These are phyloP conservation scores for Xylaria sp. DNA, from an alignment of 2,329 filamentous ascomycete genomes.

Conservation along the genomic window DNA sequence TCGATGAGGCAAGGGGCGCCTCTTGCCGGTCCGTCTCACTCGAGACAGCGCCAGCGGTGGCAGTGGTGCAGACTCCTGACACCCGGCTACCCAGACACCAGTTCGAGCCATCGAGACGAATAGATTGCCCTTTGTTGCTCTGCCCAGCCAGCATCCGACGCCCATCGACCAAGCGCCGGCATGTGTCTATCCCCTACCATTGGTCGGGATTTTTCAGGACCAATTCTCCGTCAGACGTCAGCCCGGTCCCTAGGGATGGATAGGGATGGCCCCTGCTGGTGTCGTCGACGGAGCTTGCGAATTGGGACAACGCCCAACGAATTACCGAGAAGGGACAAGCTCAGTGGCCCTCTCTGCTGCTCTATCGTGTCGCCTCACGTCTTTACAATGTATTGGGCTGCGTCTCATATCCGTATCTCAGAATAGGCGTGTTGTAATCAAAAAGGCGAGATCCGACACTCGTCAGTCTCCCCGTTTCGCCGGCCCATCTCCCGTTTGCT, in stretches of 20 bases:
- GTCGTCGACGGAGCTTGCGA: slow-evolving; percentile 30
- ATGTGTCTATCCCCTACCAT: slow-evolving; percentile 34
- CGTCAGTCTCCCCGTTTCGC: slow-evolving; percentile 29
- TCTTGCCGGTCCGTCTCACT: slow-evolving; percentile 43
- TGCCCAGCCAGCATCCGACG: slow-evolving; percentile 24
- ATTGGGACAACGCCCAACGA: slow-evolving; percentile 31
- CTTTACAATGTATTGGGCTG: slow-evolving; percentile 7
- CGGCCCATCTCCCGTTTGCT: slow-evolving; percentile 39
- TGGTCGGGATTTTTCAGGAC: slow-evolving; percentile 43
- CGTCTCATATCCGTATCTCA: slow-evolving; percentile 17
- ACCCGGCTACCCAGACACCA: slow-evolving; percentile 25
- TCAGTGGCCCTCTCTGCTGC: slow-evolving; percentile 21
- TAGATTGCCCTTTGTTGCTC: slow-evolving; percentile 37
- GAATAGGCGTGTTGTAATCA: slow-evolving; percentile 15
- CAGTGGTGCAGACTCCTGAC: slow-evolving; percentile 9
- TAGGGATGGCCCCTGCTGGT: slow-evolving; percentile 33
- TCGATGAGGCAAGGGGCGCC: slow-evolving; percentile 15
- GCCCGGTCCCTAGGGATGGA: slow-evolving; percentile 39
- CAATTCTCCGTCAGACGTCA: slow-evolving; percentile 45
- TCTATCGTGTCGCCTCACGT: slow-evolving; percentile 17
- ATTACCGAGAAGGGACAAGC: slow-evolving; percentile 39
- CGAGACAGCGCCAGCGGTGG: slow-evolving; percentile 30
- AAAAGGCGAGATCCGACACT: slow-evolving; percentile 23
- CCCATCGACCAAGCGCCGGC: too few species aligned
- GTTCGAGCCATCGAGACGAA: slow-evolving; percentile 28